Evolutionary conservation across 139 green algal species (phyloP).

Genomic region (Haematococcus sp.): DNA sequence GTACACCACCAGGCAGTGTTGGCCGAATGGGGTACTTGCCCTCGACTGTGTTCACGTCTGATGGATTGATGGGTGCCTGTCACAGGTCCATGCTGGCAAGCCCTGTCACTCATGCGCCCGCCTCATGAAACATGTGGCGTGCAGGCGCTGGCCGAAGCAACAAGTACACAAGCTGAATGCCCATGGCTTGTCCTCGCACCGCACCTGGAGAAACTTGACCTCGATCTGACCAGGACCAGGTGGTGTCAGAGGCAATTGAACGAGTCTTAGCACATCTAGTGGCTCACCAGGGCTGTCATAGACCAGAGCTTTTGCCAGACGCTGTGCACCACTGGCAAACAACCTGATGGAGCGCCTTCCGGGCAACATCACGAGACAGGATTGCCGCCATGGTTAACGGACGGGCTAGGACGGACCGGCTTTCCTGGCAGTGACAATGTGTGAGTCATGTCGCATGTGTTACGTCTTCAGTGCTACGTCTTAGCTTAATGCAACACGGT

Average conservation of each 20-base stretch:
- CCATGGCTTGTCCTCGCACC: too few species aligned
- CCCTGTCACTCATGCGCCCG: constrained; percentile 69
- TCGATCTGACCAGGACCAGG: not conserved
- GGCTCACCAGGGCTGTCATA: not conserved
- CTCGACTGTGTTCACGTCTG: constrained; percentile 82
- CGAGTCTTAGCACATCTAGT: not conserved
- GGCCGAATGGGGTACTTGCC: constrained; percentile 74
- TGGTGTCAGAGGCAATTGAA: too few species aligned
- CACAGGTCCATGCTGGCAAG: not conserved
- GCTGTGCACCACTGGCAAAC: too few species aligned
- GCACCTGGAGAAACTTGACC: not conserved
- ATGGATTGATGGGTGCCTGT: constrained; percentile 78
- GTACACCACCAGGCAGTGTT: constrained; percentile 49
- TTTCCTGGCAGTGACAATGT: too few species aligned
- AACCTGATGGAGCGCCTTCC: too few species aligned
- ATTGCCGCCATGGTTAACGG: too few species aligned
- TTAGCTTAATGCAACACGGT: constrained; percentile 5
- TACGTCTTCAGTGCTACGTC: not conserved
- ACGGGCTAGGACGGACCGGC: too few species aligned
- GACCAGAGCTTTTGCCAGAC: not conserved
- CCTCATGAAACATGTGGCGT: constrained; percentile 94
- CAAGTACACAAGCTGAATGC: too few species aligned
- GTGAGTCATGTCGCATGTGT: too few species aligned
- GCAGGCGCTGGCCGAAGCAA: too few species aligned
- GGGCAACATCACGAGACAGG: too few species aligned